A percentile compares a stretch with the other conserved stretches of the same genome.
phyloP scores from a whole-genome alignment of 2,329 filamentous ascomycete genomes.

The Ascochyta clinopodiicola region DNA sequence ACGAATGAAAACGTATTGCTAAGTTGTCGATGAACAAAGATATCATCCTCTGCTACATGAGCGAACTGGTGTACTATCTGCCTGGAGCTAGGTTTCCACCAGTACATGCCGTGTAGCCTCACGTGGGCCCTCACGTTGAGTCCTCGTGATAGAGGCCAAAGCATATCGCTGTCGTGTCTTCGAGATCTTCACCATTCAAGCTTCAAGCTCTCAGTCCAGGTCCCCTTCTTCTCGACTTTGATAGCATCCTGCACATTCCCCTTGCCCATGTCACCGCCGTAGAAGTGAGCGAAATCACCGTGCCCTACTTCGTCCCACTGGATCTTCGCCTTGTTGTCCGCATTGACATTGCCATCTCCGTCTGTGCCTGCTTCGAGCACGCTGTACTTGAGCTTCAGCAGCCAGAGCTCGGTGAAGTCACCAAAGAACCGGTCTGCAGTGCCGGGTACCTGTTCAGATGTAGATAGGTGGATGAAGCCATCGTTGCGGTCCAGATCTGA shows the following conservation, averaged over 20 bases:
- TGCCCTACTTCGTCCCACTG: slow-evolving; percentile 62
- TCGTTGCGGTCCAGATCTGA: slow-evolving; percentile 66
- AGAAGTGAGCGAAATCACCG: slow-evolving; percentile 65
- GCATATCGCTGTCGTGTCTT: neutral
- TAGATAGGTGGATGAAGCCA: slow-evolving; percentile 68
- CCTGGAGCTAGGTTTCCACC: no score
- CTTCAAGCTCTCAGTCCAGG: slow-evolving; percentile 54
- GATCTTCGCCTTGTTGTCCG: slow-evolving; percentile 41
- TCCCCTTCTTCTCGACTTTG: slow-evolving; percentile 57
- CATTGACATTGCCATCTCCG: slow-evolving; percentile 35
- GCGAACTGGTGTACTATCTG: no score
- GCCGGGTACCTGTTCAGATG: slow-evolving; percentile 55
- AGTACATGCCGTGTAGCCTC: no score
- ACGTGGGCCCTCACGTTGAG: no score
- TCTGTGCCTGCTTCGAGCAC: slow-evolving; percentile 44
- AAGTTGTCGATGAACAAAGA: no score
- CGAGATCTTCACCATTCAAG: slow-evolving; percentile 40
- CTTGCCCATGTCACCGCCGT: slow-evolving; percentile 61
- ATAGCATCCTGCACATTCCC: slow-evolving; percentile 58
- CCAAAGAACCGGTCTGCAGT: slow-evolving; percentile 47
- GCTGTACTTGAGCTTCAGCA: slow-evolving; percentile 62
- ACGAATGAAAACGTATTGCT: neutral
- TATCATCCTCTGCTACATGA: no score
- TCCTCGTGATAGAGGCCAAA: no score
- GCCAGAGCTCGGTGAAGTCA: slow-evolving; percentile 51